Percentiles rank a stretch among this genome's conserved stretches.
These are phyloP conservation scores for Mortierella sp. DNA, from an alignment of 371 early-diverging fungal species.

Conservation along the genomic window DNA sequence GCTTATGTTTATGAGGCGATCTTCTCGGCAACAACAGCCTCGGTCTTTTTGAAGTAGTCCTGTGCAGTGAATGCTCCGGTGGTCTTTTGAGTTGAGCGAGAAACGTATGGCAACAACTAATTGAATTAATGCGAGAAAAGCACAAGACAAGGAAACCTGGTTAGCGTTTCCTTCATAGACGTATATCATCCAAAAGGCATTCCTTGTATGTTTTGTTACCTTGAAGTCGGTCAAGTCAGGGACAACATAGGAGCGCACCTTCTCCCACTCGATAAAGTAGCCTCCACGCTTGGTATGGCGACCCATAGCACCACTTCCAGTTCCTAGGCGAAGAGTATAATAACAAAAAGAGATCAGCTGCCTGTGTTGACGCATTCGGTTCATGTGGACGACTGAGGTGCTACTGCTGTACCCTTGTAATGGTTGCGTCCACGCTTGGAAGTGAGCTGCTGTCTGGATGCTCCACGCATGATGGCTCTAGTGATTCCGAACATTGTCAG, in stretches of 20 bases:
- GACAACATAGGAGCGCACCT: constrained; percentile 84
- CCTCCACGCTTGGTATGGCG: constrained; percentile 83
- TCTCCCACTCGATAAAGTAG: constrained; percentile 77
- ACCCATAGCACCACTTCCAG: constrained; percentile 86
- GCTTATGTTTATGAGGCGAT: constrained; percentile 19
- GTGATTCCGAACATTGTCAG: constrained; percentile 76
- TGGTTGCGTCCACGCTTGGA: constrained; percentile 85
- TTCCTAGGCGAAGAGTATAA: constrained; percentile 62
- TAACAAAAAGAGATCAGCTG: neutral
- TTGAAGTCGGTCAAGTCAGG: constrained; percentile 80
- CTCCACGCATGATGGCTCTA: constrained; percentile 77
- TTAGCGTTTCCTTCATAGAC: no score
- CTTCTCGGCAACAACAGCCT: constrained; percentile 27
- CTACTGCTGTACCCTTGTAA: constrained; percentile 84
- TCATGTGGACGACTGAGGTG: no score
- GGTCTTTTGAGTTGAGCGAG: constrained; percentile 65
- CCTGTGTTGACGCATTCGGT: neutral
- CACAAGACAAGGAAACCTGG: no score
- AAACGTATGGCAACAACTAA: constrained; percentile 78
- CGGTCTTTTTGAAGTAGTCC: constrained; percentile 47
- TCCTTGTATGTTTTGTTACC: constrained; percentile 54
- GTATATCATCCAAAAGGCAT: no score
- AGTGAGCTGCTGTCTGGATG: constrained; percentile 80
- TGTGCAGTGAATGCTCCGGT: constrained; percentile 57
- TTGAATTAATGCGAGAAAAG: neutral